Base-by-base conservation (phyloP, 495 filamentous ascomycete genomes). In the Rhizodiscina lignyota region DNA sequence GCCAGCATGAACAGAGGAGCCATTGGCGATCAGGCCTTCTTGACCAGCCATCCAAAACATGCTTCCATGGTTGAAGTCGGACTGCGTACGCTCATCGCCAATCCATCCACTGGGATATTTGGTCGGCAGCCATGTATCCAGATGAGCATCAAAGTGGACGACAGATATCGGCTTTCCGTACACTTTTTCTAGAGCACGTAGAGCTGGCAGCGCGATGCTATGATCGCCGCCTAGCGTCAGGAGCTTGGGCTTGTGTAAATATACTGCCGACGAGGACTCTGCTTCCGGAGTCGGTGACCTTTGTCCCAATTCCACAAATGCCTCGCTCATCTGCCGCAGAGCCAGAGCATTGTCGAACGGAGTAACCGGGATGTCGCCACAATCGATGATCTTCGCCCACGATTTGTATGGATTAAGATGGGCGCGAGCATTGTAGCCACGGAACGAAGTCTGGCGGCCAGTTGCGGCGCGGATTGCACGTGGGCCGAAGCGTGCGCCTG, bases 141-240 rank as follows among this genome's bases (percentile, higher is more conserved):
- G 39, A 47, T 57, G 58, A 18, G 72, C 80, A 47, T 89, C 83
- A 54, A 89, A 89, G 53, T 91, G 83, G 31, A 91, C 62, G 10
- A 89, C 83, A 2, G 79, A 70, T 19, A 89, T 63, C 1, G 77
- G 74, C 38, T 66, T 60, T 20, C 73, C 71, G 51, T 86, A 72
- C n/a, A 77, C 63, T 43, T 70, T 67, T 34, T 75, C 68, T 35
- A 86, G 50, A 0, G 78, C 79, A 3, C 83, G 62, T 16, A 92
- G 64, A 4, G 80, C 79, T 3, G 82, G 74, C 8, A 89, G 62
- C 1, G 79, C 78, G 22, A 89, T 61, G 47, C 72, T 78, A 52
- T 87, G 83, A 48, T 92, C 83, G 11, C 83, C 83, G 29, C 83
- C 83, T 0, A 91, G 61, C 0, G 75, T 80, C n/a, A 89, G 60